A percentile compares a stretch with the other conserved stretches of the same genome.
Evolutionary conservation across 495 filamentous ascomycete species (phyloP).

Genomic region (Aspergillus ostianus): DNA sequence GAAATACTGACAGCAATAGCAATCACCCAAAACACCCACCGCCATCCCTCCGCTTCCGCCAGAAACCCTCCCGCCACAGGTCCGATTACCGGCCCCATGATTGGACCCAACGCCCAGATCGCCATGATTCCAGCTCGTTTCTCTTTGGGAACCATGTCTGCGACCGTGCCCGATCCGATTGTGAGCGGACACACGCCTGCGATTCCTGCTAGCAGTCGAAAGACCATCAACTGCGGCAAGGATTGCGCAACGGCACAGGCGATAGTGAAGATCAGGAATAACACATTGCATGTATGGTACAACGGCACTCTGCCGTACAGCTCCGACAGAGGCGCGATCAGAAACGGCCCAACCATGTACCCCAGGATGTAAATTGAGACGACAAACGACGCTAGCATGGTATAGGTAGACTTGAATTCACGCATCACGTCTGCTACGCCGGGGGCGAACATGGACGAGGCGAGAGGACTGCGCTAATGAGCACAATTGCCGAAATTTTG

Average conservation of each 20-base stretch:
- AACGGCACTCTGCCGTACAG: slow-evolving; percentile 43
- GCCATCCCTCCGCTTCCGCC: slow-evolving; percentile 52
- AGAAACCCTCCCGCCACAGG: slow-evolving; percentile 46
- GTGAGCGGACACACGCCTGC: slow-evolving; percentile 44
- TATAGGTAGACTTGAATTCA: slow-evolving; percentile 49
- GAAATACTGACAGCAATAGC: slow-evolving; percentile 40
- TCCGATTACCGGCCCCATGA: slow-evolving; percentile 33
- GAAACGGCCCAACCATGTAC: slow-evolving; percentile 32
- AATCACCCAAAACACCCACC: slow-evolving; percentile 59
- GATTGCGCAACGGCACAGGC: slow-evolving; percentile 43
- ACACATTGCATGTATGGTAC: slow-evolving; percentile 40
- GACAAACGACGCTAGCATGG: slow-evolving; percentile 34
- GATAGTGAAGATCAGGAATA: slow-evolving; percentile 46
- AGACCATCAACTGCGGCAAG: slow-evolving; percentile 43
- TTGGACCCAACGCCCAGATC: slow-evolving; percentile 46
- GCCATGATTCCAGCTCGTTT: slow-evolving; percentile 46
- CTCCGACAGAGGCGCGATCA: slow-evolving; percentile 46
- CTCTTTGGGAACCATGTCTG: slow-evolving; percentile 42
- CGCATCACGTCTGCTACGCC: slow-evolving; percentile 51
- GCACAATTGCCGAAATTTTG: neutral
- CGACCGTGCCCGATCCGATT: slow-evolving; percentile 46
- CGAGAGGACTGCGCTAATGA: slow-evolving; percentile 37
- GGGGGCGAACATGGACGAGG: slow-evolving; percentile 65
- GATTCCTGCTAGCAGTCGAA: slow-evolving; percentile 45
- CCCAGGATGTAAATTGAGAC: slow-evolving; percentile 46